Percentiles rank a stretch among this genome's conserved stretches.
These are phyloP conservation scores for Populus ilicifolia DNA, from an alignment of 345 rosid species.

Conservation along the genomic window DNA sequence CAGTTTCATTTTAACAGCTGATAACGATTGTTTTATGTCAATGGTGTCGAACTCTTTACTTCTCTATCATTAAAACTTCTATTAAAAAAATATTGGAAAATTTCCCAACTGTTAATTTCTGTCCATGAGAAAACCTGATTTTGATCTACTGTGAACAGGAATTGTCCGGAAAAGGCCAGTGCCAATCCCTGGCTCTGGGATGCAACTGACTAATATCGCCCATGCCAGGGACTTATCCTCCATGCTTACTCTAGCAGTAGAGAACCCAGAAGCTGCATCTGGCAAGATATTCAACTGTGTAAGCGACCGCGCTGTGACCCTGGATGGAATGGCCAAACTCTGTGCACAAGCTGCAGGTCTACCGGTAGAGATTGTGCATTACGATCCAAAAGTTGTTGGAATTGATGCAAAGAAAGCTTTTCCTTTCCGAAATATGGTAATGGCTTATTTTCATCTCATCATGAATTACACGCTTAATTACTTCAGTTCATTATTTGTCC, in stretches of 20 bases:
- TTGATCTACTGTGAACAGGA: conserved; percentile 37
- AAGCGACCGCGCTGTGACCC: conserved; percentile 83
- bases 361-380: conserved; percentile 71
- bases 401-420: conserved; percentile 89
- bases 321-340: conserved; percentile 90
- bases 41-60: background rate
- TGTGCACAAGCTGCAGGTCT: conserved; percentile 86
- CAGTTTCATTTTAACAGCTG: background rate
- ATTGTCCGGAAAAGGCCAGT: conserved; percentile 81
- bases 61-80: no score
- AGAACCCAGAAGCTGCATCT: conserved; percentile 65
- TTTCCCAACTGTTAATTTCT: background rate
- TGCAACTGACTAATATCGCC: conserved; percentile 80
- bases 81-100: background rate
- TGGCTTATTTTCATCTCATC: background rate
- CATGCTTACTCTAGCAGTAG: conserved; percentile 72
- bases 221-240: conserved; percentile 86
- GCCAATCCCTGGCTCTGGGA: conserved; percentile 90
- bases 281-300: conserved; percentile 80
- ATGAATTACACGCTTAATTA: background rate
- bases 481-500: background rate
- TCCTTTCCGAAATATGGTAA: conserved; percentile 90
- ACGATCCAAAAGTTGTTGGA: conserved; percentile 80
- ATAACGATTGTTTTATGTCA: background rate
- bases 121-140: background rate